Percentiles rank a stretch among this genome's conserved stretches.
Conservation (phyloP, 257 asterid species). For the Voacanga thouarsii region DNA sequence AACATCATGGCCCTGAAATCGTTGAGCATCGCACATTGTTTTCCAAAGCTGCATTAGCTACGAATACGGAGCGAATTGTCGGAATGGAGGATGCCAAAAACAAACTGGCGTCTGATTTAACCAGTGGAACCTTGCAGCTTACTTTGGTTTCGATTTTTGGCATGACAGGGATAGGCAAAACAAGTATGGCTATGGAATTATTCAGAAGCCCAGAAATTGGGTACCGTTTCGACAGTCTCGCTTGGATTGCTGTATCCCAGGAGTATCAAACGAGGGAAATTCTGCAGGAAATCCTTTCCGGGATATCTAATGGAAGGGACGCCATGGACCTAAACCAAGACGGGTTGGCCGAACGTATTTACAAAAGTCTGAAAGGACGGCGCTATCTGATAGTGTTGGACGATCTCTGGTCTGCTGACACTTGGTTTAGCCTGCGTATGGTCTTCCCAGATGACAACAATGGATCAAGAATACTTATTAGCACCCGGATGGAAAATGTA, state of each 20-base stretch:
- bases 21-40: too few relatives aligned
- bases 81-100: not conserved
- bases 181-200: conserved; percentile 15
- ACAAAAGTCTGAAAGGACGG: not conserved
- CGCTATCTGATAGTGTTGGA: not conserved
- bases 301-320: not conserved
- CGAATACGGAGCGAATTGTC: not conserved
- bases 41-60: not conserved
- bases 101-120: too few relatives aligned
- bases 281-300: not conserved
- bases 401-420: not conserved
- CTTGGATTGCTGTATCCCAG: conserved; percentile 21
- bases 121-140: too few relatives aligned
- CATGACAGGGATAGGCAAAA: conserved; percentile 16
- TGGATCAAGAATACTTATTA: not conserved
- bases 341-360: not conserved
- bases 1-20: too few relatives aligned
- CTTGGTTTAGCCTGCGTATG: not conserved
- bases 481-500: not conserved
- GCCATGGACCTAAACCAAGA: not conserved
- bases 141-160: conserved; percentile 17
- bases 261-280: not conserved
- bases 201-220: not conserved
- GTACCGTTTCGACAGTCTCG: not conserved
- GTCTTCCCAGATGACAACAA: not conserved